phyloP scores from a whole-genome alignment of 2,329 filamentous ascomycete genomes.

The Cladosporium sp. region DNA sequence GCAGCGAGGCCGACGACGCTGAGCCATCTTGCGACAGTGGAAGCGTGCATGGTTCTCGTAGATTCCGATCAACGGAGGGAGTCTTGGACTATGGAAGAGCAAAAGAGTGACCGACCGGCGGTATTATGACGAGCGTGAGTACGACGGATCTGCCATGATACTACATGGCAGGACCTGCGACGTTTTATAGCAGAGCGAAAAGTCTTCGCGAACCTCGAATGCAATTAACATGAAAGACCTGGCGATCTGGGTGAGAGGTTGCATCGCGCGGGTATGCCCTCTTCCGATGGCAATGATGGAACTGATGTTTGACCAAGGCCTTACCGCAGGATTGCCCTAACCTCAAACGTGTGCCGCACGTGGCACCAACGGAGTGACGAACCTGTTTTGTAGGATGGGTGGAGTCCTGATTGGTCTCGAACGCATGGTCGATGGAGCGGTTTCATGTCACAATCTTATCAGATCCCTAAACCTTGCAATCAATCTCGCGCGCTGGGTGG shows the following conservation, averaged over 20 bases:
- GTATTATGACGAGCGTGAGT: neutral
- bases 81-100: neutral
- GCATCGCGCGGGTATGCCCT: too few relatives aligned
- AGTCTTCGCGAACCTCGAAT: neutral
- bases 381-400: neutral
- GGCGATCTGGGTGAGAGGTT: neutral
- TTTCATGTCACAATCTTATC: neutral
- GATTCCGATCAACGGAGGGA: neutral
- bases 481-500: neutral
- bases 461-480: neutral
- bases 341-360: neutral
- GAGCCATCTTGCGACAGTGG: conserved; percentile 1
- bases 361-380: neutral
- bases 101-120: neutral
- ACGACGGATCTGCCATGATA: neutral
- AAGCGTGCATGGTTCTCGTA: neutral
- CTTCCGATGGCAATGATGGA: neutral
- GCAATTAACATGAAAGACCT: neutral
- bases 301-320: conserved; percentile 2
- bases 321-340: neutral
- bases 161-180: neutral
- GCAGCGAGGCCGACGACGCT: conserved; percentile 4
- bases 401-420: neutral
- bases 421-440: neutral
- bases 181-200: conserved; percentile 1